Evolutionary conservation across 1,284 basidiomycete species (phyloP).

Genomic region (Heterobasidion parviporum): DNA sequence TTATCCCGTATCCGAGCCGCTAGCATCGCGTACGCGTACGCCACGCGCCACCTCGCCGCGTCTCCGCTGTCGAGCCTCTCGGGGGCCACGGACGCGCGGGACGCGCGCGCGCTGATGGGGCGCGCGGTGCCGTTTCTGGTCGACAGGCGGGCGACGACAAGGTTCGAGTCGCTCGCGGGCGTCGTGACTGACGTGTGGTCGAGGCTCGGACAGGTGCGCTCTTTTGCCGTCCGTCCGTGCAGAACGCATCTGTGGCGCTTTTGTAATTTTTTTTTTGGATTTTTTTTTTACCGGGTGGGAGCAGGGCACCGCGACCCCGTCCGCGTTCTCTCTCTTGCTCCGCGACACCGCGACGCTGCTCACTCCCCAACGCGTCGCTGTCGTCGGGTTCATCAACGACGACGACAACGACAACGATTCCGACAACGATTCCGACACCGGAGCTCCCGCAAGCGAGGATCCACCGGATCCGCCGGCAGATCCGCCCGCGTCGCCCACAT

Average conservation of each 20-base stretch:
- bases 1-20: background rate
- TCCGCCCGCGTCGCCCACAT: background rate
- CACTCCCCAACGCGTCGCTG: conserved; percentile 35
- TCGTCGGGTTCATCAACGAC: conserved; percentile 10
- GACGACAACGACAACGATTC: background rate
- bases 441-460: too few relatives aligned
- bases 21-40: conserved; percentile 61
- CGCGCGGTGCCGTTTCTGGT: conserved; percentile 53
- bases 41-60: conserved; percentile 47
- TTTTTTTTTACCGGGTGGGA: background rate
- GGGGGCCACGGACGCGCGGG: conserved; percentile 24
- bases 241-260: background rate
- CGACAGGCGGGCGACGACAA: conserved; percentile 43
- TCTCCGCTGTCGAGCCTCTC: conserved; percentile 39
- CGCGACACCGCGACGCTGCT: conserved; percentile 44
- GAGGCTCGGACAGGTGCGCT: conserved; percentile 40
- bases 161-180: conserved; percentile 39
- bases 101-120: conserved; percentile 38
- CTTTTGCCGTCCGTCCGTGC: background rate
- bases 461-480: background rate
- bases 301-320: conserved; percentile 37
- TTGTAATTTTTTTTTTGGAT: too few relatives aligned
- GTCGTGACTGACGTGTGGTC: conserved; percentile 57
- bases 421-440: too few relatives aligned
- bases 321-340: conserved; percentile 42